Conservation (phyloP, 225 moss, liverwort and hornwort species). For the Marchantia paleacea region DNA sequence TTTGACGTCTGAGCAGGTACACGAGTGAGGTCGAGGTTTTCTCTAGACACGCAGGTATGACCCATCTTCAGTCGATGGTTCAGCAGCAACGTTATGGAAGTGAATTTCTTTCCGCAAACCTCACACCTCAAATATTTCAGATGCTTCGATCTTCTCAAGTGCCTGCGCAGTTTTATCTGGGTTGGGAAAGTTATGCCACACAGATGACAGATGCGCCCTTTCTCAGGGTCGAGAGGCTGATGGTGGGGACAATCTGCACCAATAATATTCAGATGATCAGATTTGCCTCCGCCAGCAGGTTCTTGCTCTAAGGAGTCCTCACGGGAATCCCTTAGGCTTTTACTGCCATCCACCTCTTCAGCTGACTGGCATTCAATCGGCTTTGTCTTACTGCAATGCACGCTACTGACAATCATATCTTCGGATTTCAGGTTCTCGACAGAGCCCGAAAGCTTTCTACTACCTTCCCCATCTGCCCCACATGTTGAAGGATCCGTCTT, state of each 20-base stretch:
- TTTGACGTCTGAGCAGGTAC: slow-evolving; percentile 4
- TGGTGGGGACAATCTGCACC: not conserved
- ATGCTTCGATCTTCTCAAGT: slow-evolving; percentile 31
- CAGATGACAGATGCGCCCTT: slow-evolving; percentile 17
- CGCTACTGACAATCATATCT: slow-evolving; percentile 3
- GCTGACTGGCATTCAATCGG: not conserved
- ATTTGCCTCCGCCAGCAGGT: not conserved
- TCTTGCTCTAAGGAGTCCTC: not conserved
- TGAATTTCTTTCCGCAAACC: slow-evolving; percentile 33
- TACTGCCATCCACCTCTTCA: slow-evolving; percentile 1
- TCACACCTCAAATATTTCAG: slow-evolving; percentile 23
- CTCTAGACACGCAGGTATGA: slow-evolving; percentile 25
- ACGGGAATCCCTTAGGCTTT: slow-evolving; percentile 3
- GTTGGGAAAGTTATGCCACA: slow-evolving; percentile 35
- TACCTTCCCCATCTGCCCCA: slow-evolving; percentile 14
- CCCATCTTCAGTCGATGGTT: slow-evolving; percentile 38
- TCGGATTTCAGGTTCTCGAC: slow-evolving; percentile 13
- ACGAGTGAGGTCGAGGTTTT: not conserved
- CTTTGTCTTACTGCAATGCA: not conserved
- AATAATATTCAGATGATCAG: not conserved
- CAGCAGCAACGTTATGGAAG: slow-evolving; percentile 23
- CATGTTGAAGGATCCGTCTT: slow-evolving; percentile 10
- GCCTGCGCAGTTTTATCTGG: slow-evolving; percentile 26
- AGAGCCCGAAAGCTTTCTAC: slow-evolving; percentile 12
- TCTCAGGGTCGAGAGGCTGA: not conserved